phyloP scores from a whole-genome alignment of 1,284 basidiomycete species.

The Agaricales sp. region DNA sequence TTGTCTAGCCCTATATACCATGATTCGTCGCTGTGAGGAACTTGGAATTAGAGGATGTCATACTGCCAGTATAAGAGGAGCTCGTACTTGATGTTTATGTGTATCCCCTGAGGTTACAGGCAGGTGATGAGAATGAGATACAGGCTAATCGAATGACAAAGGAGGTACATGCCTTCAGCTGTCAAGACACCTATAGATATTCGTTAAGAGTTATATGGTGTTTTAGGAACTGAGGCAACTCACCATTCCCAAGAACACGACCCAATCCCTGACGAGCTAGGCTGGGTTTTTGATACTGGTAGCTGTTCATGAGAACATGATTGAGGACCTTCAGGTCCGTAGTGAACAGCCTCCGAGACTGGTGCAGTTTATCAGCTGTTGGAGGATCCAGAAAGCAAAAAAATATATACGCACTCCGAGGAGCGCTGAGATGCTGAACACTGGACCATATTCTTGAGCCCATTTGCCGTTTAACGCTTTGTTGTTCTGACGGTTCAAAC shows the following conservation, averaged over 20 bases:
- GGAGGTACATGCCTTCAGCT: background rate
- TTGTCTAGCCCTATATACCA: conserved; percentile 26
- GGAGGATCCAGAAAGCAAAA: background rate
- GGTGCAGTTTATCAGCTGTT: background rate
- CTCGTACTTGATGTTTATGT: background rate
- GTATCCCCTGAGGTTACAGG: too few relatives aligned
- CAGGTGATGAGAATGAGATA: background rate
- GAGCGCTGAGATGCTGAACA: background rate
- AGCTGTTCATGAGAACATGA: background rate
- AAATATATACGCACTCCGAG: background rate
- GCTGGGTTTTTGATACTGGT: background rate
- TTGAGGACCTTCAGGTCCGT: too few relatives aligned
- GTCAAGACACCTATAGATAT: background rate
- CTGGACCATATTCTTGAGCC: background rate
- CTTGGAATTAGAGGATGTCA: background rate
- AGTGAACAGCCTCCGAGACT: background rate
- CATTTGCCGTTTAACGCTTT: background rate
- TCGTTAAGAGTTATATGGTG: background rate
- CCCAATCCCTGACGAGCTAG: background rate
- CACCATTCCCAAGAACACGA: background rate
- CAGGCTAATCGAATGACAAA: background rate
- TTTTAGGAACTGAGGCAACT: background rate
- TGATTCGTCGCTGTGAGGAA: conserved; percentile 24
- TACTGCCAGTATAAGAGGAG: background rate
- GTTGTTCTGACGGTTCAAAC: background rate